Conservation (phyloP, 1,139 yeast species). For the Yamadazyma epiphylla region DNA sequence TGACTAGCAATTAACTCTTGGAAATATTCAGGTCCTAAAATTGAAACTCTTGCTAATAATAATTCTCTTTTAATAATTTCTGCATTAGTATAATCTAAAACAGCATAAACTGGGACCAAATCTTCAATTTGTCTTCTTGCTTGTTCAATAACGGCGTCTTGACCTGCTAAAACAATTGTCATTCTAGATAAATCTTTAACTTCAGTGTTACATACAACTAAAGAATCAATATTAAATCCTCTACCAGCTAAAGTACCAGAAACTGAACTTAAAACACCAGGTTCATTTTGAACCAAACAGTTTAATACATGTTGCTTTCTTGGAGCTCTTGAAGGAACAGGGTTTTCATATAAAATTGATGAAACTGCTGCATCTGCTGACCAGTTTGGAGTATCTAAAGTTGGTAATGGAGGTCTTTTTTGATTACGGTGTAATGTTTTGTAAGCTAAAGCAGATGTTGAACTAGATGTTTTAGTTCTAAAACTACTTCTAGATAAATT, state of each 20-base stretch:
- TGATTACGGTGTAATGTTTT: constrained; percentile 85
- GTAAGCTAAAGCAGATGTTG: constrained; percentile 95
- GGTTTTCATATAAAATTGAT: constrained; percentile 91
- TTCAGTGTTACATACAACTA: constrained; percentile 95
- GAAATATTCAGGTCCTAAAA: constrained; percentile 95
- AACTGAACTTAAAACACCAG: constrained; percentile 91
- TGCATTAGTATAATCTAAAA: constrained; percentile 86
- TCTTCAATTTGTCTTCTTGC: constrained; percentile 99
- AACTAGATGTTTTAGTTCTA: constrained; percentile 34
- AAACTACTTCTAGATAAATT: constrained; percentile 1
- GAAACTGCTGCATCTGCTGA: constrained; percentile 94
- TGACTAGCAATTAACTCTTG: constrained; percentile 92
- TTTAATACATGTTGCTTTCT: constrained; percentile 84
- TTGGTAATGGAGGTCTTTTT: constrained; percentile 87
- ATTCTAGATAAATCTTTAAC: constrained; percentile 92
- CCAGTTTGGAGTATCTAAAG: constrained; percentile 94
- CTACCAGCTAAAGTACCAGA: constrained; percentile 97
- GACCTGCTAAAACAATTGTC: constrained; percentile 94
- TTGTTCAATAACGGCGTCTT: constrained; percentile 94
- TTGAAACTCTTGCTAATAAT: constrained; percentile 83
- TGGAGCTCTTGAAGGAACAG: constrained; percentile 66
- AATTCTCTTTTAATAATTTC: constrained; percentile 90
- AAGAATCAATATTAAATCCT: constrained; percentile 95
- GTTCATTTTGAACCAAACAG: constrained; percentile 97
- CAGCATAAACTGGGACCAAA: constrained; percentile 97